Percentiles rank a stretch among this genome's conserved stretches.
These are phyloP conservation scores for Hymenoscyphus occultus DNA, from an alignment of 2,329 filamentous ascomycete species.

Conservation along the genomic window DNA sequence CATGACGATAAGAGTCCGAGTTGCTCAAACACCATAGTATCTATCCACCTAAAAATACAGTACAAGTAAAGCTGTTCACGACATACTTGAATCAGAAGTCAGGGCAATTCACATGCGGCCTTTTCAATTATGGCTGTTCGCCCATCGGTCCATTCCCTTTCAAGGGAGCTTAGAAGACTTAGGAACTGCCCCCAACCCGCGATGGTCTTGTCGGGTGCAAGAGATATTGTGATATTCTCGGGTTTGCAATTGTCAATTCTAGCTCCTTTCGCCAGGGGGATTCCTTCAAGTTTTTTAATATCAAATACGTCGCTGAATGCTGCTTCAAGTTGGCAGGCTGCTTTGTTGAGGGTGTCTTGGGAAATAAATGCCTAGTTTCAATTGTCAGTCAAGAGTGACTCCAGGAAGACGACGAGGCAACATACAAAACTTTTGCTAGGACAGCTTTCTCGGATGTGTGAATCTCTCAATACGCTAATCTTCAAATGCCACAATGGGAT, in stretches of 20 bases:
- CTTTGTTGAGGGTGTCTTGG: slow-evolving; percentile 26
- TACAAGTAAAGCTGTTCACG: not conserved
- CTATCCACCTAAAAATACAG: not conserved
- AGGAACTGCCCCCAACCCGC: slow-evolving; percentile 26
- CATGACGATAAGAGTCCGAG: not conserved
- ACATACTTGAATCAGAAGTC: not conserved
- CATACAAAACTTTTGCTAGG: slow-evolving; percentile 27
- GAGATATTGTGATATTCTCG: slow-evolving; percentile 31
- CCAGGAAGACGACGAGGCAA: not conserved
- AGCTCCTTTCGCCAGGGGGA: slow-evolving; percentile 28
- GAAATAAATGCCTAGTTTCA: slow-evolving; percentile 27
- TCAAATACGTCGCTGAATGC: slow-evolving; percentile 26
- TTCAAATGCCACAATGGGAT: slow-evolving; percentile 28
- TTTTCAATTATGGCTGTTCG: slow-evolving; percentile 17
- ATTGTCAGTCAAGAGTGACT: slow-evolving; percentile 12
- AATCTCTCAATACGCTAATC: slow-evolving; percentile 28
- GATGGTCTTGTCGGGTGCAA: slow-evolving; percentile 21
- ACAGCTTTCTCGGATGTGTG: slow-evolving; percentile 26
- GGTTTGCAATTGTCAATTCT: slow-evolving; percentile 29
- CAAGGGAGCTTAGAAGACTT: slow-evolving; percentile 20
- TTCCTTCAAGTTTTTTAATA: slow-evolving; percentile 27
- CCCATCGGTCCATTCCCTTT: slow-evolving; percentile 28
- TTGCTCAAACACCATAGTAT: not conserved
- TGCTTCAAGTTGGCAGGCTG: slow-evolving; percentile 27
- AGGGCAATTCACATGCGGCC: not conserved